Conservation (phyloP, 1,284 basidiomycete genomes). For the Ganoderma resinaceum region DNA sequence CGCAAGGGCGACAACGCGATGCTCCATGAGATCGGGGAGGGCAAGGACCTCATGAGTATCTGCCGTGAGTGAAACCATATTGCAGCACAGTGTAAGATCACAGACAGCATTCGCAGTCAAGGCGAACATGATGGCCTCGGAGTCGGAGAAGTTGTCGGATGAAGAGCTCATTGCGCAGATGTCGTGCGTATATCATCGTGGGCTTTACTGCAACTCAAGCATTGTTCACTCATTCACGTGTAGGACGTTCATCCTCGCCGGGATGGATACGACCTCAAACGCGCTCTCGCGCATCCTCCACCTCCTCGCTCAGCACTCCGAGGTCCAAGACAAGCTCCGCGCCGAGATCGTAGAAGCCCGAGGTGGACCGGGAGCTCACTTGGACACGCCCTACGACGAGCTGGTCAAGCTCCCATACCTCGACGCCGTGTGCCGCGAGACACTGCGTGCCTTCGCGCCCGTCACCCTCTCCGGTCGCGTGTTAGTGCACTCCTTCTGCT, state of each 20-base stretch:
- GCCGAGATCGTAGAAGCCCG: slow-evolving; percentile 5
- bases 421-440: slow-evolving; percentile 47
- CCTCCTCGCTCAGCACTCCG: slow-evolving; percentile 7
- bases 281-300: slow-evolving; percentile 20
- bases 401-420: slow-evolving; percentile 49
- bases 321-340: slow-evolving; percentile 4
- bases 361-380: slow-evolving; percentile 34
- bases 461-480: not conserved
- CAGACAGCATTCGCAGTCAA: not conserved
- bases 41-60: slow-evolving; percentile 40
- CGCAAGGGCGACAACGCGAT: slow-evolving; percentile 33
- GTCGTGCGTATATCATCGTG: slow-evolving; percentile 1
- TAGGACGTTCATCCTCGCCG: slow-evolving; percentile 20
- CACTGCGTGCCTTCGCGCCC: slow-evolving; percentile 53
- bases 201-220: not conserved
- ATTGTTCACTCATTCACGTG: not conserved
- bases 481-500: not conserved
- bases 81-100: too few species aligned
- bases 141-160: not conserved
- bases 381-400: slow-evolving; percentile 11
- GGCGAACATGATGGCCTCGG: slow-evolving; percentile 9
- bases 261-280: slow-evolving; percentile 16
- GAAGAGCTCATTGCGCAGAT: slow-evolving; percentile 13
- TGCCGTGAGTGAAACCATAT: slow-evolving; percentile 29
- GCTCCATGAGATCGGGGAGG: slow-evolving; percentile 29